Evolutionary conservation across 345 rosid genomes (phyloP), one percentile per base, ranked within the genome.

Genomic region (Lepidium sativum): DNA sequence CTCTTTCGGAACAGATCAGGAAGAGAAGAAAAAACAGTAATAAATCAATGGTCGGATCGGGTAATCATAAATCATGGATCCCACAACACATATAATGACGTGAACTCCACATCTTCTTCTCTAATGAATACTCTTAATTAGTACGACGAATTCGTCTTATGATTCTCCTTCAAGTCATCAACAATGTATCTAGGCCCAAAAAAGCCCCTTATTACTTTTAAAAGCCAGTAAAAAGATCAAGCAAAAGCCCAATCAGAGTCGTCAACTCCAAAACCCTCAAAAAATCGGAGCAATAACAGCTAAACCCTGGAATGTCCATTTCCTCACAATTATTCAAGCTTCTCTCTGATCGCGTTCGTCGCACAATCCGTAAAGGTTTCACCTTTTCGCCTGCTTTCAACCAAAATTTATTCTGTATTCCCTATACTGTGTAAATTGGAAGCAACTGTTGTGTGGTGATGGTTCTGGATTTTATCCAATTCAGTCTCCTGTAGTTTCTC

Each of bases 21-120:
- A n/a, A n/a, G n/a, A n/a, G n/a, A n/a, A n/a, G n/a, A n/a, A n/a
- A n/a, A n/a, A n/a, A n/a, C n/a, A n/a, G n/a, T n/a, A n/a, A n/a
- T n/a, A n/a, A n/a, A n/a, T n/a, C 53, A 60, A 21, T 60, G 62
- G 37, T 55, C 23, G 20, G 58, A 38, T 54, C 18, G 8, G 32
- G 47, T 33, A 71, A 63, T 56, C 75, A 71, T 71, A 70, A 71
- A 63, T 56, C 75, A 71, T 71, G 75, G 53, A 47, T 56, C 57
- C 75, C 75, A 20, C 21, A n/a, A n/a, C 21, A 65, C 54, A 57
- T 40, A 32, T 51, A 23, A 27, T 65, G 37, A 72, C 71, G 71
- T 72, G 76, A 51, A 65, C 61, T 51, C 76, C 62, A 72, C 71
- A 13, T 70, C 9, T 20, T n/a, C n/a, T n/a, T 16, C 3, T 31